These are phyloP conservation scores for Cylindrotheca closterium DNA, from an alignment of 108 stramenopile species.

Conservation along the genomic window DNA sequence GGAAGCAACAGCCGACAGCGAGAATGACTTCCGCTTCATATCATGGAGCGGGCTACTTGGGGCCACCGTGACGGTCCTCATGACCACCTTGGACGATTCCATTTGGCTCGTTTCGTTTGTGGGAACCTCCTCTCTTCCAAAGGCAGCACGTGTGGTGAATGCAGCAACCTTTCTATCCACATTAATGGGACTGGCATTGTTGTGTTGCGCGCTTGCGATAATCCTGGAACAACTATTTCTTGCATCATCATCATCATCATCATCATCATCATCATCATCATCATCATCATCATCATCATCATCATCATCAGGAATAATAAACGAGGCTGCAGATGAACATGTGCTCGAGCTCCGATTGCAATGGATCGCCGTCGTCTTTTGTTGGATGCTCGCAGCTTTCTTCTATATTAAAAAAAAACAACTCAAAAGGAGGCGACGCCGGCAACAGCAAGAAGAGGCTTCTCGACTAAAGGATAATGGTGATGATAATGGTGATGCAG, in stretches of 20 bases:
- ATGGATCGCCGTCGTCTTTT: slow-evolving; percentile 44
- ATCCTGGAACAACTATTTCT: slow-evolving; percentile 13
- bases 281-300: slow-evolving; percentile 1
- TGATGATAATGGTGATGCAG: slow-evolving; percentile 6
- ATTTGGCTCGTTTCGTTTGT: slow-evolving; percentile 71
- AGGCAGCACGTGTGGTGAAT: slow-evolving; percentile 40
- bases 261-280: background rate
- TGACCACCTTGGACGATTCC: slow-evolving; percentile 70
- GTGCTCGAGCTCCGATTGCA: slow-evolving; percentile 29
- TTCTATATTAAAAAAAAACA: slow-evolving; percentile 19
- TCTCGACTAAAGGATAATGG: background rate
- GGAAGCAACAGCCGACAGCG: too few relatives aligned
- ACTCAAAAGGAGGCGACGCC: slow-evolving; percentile 41
- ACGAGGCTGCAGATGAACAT: slow-evolving; percentile 10
- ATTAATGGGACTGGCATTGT: slow-evolving; percentile 32
- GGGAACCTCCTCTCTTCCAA: slow-evolving; percentile 28
- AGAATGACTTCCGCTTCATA: background rate
- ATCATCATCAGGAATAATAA: too few relatives aligned
- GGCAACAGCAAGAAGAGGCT: slow-evolving; percentile 12
- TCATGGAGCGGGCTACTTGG: slow-evolving; percentile 36
- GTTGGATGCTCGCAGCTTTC: slow-evolving; percentile 38
- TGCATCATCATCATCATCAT: background rate
- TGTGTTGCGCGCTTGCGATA: slow-evolving; percentile 30
- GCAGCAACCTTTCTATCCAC: slow-evolving; percentile 52
- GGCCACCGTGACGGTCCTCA: slow-evolving; percentile 51